These are phyloP conservation scores for Aaosphaeria pasadenensis DNA, from an alignment of 2,329 filamentous ascomycete species.

Conservation along the genomic window DNA sequence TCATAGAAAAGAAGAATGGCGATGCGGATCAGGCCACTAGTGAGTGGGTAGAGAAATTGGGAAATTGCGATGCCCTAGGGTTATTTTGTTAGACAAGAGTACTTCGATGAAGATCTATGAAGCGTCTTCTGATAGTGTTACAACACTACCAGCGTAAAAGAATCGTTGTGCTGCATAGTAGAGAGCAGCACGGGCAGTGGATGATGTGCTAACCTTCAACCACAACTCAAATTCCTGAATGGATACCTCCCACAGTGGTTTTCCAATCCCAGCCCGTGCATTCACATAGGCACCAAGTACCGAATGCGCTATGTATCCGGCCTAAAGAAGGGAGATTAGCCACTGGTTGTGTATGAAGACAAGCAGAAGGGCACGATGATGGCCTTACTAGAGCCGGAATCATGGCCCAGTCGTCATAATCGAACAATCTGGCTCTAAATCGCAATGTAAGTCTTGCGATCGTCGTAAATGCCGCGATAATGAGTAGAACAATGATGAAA, in stretches of 20 bases:
- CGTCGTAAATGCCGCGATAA: background rate
- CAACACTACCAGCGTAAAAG: too few species aligned
- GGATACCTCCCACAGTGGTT: slow-evolving; percentile 23
- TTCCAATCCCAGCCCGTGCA: slow-evolving; percentile 17
- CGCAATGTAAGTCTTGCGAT: background rate
- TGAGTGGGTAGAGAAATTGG: slow-evolving; percentile 17
- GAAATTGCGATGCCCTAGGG: slow-evolving; percentile 10
- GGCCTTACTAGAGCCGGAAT: background rate
- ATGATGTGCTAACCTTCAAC: slow-evolving; percentile 6
- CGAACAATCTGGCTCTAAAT: background rate
- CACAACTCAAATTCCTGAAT: slow-evolving; percentile 15
- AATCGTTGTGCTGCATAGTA: background rate
- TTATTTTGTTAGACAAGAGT: too few species aligned
- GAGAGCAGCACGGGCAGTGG: background rate
- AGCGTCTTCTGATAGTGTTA: too few species aligned
- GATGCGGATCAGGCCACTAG: slow-evolving; percentile 14
- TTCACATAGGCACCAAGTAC: slow-evolving; percentile 1
- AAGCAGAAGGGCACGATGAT: background rate
- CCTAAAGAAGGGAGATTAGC: background rate
- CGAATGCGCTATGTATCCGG: background rate
- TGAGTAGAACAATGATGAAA: background rate
- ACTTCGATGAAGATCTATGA: too few species aligned
- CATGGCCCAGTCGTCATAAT: background rate
- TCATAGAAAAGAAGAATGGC: slow-evolving; percentile 21
- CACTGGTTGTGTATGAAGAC: background rate